Conservation (phyloP, 176 grass and related monocot genomes). For the Oryza coarctata region DNA sequence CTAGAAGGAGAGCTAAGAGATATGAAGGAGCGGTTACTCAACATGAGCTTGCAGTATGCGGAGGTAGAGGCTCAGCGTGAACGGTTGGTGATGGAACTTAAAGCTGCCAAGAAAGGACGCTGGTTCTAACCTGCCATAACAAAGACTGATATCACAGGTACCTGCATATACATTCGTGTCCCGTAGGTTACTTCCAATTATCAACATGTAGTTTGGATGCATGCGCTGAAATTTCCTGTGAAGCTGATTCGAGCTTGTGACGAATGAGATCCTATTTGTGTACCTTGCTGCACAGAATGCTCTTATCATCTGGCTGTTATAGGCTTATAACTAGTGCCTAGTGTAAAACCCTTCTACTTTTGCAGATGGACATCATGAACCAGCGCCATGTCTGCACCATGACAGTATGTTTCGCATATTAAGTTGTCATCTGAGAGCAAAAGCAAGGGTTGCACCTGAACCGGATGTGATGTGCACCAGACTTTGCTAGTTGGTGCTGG, state of each 20-base stretch:
- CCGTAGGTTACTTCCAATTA: conserved; percentile 2
- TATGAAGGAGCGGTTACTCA: conserved; percentile 77
- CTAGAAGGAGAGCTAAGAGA: conserved; percentile 86
- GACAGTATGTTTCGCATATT: neutral
- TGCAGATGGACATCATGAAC: conserved; percentile 17
- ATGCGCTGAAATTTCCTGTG: neutral
- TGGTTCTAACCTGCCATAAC: conserved; percentile 63
- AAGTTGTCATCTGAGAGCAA: conserved; percentile 35
- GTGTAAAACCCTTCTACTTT: conserved; percentile 13
- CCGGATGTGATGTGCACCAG: neutral
- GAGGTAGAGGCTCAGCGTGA: conserved; percentile 89
- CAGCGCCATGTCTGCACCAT: neutral
- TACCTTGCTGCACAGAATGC: neutral
- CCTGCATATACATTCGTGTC: conserved; percentile 10
- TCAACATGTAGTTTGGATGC: conserved; percentile 27
- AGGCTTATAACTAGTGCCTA: neutral
- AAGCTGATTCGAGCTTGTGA: neutral
- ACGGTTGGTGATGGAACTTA: conserved; percentile 83
- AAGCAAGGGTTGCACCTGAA: conserved; percentile 28
- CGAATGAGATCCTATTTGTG: neutral
- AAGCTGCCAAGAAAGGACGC: conserved; percentile 60
- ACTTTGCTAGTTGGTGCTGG: conserved; percentile 28
- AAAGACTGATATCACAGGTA: conserved; percentile 41
- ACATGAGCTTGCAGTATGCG: conserved; percentile 91
- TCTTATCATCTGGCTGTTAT: neutral